Evolutionary conservation across 805 yeast species (phyloP).

Genomic region (Saccharomycopsis fermentans): DNA sequence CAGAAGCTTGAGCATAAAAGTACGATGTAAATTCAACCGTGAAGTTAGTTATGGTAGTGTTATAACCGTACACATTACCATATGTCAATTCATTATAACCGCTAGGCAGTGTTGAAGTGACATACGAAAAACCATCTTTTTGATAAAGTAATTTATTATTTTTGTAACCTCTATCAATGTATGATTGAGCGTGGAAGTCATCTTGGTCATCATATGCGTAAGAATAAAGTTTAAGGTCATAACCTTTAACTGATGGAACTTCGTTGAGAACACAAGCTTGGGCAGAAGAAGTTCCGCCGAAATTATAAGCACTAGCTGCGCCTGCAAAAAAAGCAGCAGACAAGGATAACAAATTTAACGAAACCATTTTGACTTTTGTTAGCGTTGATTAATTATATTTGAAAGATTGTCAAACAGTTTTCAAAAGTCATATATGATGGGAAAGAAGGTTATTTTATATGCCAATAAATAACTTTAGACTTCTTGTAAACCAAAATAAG

Average conservation of each 20-base stretch:
- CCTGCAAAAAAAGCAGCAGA: neutral
- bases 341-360: too few relatives aligned
- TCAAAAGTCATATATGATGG: too few relatives aligned
- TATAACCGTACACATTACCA: constrained; percentile 6
- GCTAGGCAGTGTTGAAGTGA: neutral
- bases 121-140: neutral
- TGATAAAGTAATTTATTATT: neutral
- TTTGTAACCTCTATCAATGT: neutral
- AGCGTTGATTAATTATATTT: too few relatives aligned
- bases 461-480: too few relatives aligned
- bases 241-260: neutral
- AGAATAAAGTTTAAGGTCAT: neutral
- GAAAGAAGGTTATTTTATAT: too few relatives aligned
- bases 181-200: neutral
- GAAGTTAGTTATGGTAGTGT: constrained; percentile 19
- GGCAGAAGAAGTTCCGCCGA: neutral
- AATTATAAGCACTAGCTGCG: neutral
- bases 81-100: too few relatives aligned
- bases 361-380: too few relatives aligned
- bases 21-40: constrained; percentile 22
- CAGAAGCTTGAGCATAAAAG: constrained; percentile 23
- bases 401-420: too few relatives aligned
- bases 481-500: too few relatives aligned
- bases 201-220: neutral
- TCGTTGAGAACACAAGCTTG: neutral